Evolutionary conservation across 108 stramenopile species (phyloP).

Genomic region (Cyclotella baltica): DNA sequence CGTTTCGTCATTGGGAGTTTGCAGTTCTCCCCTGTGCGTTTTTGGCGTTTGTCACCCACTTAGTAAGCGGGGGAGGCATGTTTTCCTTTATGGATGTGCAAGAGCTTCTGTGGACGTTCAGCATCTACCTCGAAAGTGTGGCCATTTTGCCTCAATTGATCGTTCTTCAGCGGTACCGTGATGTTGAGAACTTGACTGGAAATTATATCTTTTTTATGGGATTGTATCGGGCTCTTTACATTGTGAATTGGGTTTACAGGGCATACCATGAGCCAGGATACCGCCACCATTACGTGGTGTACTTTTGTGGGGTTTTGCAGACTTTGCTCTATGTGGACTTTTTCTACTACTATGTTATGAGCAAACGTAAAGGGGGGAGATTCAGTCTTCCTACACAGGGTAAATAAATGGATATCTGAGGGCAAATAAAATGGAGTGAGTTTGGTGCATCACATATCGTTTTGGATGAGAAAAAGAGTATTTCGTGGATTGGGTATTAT

Average conservation of each 20-base stretch:
- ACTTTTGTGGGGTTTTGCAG: conserved; percentile 95
- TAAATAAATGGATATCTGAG: conserved; percentile 22
- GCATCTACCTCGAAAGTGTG: conserved; percentile 94
- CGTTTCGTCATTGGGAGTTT: conserved; percentile 97
- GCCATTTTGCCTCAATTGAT: conserved; percentile 98
- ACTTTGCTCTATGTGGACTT: conserved; percentile 98
- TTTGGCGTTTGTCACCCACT: conserved; percentile 82
- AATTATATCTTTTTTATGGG: conserved; percentile 99
- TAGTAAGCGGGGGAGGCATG: conserved; percentile 67
- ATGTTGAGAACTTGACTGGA: conserved; percentile 97
- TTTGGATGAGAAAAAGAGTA: not conserved
- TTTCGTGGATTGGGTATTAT: too few relatives aligned
- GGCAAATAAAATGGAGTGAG: not conserved
- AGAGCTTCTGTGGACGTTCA: conserved; percentile 96
- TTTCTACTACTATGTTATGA: conserved; percentile 97
- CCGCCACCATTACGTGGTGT: conserved; percentile 94
- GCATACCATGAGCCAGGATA: conserved; percentile 89
- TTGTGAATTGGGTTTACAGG: conserved; percentile 99
- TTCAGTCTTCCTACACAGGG: conserved; percentile 77
- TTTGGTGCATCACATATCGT: not conserved
- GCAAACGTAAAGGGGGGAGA: conserved; percentile 82
- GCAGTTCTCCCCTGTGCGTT: conserved; percentile 93
- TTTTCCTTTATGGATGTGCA: conserved; percentile 48
- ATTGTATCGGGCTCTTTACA: conserved; percentile 96
- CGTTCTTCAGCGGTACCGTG: conserved; percentile 95